phyloP scores from a whole-genome alignment of 768 basidiomycete genomes.

The Podaxis rugospora region DNA sequence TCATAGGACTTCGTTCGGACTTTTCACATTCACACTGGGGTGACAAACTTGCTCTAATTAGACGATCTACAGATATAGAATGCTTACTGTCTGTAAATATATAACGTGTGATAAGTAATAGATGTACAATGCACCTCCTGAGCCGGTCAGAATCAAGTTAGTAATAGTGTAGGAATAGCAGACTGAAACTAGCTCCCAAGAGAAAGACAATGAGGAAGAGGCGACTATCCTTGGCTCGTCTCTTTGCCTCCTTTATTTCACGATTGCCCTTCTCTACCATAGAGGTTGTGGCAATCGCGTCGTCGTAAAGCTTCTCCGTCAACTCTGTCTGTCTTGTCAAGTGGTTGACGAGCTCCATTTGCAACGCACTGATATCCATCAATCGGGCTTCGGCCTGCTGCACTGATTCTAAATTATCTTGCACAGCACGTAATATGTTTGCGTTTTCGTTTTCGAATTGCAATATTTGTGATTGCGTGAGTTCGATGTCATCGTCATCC shows the following conservation, averaged over 20 bases:
- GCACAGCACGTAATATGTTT: slow-evolving; percentile 75
- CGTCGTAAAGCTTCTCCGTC: slow-evolving; percentile 92
- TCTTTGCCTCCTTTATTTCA: slow-evolving; percentile 85
- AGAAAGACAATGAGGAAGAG: slow-evolving; percentile 90
- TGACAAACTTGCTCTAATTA: background rate
- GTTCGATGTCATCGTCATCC: slow-evolving; percentile 76
- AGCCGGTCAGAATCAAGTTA: slow-evolving; percentile 25
- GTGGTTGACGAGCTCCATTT: slow-evolving; percentile 88
- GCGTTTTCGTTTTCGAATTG: slow-evolving; percentile 94
- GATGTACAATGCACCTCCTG: slow-evolving; percentile 11
- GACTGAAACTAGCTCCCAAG: slow-evolving; percentile 83
- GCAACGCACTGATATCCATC: slow-evolving; percentile 89
- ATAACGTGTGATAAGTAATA: slow-evolving; percentile 15
- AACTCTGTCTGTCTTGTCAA: slow-evolving; percentile 87
- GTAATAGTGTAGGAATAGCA: slow-evolving; percentile 94
- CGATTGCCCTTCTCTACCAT: slow-evolving; percentile 87
- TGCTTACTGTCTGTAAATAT: slow-evolving; percentile 13
- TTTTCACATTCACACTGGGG: background rate
- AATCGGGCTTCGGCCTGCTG: slow-evolving; percentile 89
- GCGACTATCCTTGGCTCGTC: slow-evolving; percentile 82
- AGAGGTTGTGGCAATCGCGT: slow-evolving; percentile 83
- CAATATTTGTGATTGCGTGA: slow-evolving; percentile 84
- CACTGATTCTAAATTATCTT: slow-evolving; percentile 83
- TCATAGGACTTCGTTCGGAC: background rate
- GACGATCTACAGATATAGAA: slow-evolving; percentile 10